These are phyloP conservation scores for Umbellularia californica DNA, from an alignment of 164 flowering plant genomes.

Conservation along the genomic window DNA sequence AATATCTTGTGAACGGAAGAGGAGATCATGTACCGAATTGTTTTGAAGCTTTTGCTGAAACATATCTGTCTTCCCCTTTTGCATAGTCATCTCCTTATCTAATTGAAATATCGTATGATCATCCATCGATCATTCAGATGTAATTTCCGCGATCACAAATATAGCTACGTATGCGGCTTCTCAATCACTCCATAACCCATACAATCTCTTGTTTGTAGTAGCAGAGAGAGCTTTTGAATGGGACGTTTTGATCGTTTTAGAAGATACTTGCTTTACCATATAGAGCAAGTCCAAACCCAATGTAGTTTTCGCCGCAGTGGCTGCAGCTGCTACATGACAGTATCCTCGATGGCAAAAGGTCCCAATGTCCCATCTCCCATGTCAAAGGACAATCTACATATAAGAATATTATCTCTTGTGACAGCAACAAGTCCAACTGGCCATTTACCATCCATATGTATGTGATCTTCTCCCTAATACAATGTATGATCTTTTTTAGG, in stretches of 20 bases:
- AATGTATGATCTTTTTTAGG: too few relatives aligned
- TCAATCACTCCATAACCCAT: neutral
- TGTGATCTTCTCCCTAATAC: too few relatives aligned
- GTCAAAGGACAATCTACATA: neutral
- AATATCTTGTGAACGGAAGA: neutral
- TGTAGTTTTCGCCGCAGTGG: neutral
- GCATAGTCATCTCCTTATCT: neutral
- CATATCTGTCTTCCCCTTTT: neutral
- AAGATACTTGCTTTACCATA: neutral
- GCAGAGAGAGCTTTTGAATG: constrained; percentile 5
- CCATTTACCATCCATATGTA: too few relatives aligned
- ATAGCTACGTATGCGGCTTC: constrained; percentile 7
- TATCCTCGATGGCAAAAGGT: neutral
- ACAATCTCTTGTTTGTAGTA: neutral
- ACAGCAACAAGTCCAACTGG: too few relatives aligned
- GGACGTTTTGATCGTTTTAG: neutral
- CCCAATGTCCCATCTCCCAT: neutral
- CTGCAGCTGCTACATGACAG: neutral
- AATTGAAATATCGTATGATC: neutral
- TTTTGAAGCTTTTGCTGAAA: too few relatives aligned
- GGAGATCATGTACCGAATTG: neutral
- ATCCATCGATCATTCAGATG: neutral
- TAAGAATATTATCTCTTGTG: neutral
- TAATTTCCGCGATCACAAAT: neutral
- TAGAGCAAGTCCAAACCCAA: constrained; percentile 6